phyloP scores from a whole-genome alignment of 2,329 filamentous ascomycete species.

The Ciborinia camelliae region DNA sequence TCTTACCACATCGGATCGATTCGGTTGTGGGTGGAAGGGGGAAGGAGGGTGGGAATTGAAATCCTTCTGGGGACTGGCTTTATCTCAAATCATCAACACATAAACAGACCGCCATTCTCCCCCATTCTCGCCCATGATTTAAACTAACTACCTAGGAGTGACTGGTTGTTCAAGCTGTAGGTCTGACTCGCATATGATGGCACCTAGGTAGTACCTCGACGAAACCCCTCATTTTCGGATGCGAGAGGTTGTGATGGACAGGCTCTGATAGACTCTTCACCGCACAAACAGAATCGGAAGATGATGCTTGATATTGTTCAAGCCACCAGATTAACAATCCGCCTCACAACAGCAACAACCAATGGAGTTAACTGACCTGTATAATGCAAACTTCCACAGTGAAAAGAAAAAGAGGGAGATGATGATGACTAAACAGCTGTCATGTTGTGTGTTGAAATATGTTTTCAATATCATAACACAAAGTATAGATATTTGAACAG shows the following conservation, averaged over 20 bases:
- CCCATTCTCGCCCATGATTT: background rate
- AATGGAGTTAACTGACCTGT: background rate
- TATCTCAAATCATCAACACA: background rate
- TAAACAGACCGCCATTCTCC: conserved; percentile 10
- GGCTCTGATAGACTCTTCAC: background rate
- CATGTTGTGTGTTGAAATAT: background rate
- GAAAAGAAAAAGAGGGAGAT: too few relatives aligned
- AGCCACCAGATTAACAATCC: background rate
- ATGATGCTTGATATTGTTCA: background rate
- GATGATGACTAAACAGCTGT: background rate
- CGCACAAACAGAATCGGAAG: background rate
- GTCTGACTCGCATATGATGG: conserved; percentile 1
- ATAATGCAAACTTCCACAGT: background rate
- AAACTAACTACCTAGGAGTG: background rate
- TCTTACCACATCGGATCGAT: too few relatives aligned
- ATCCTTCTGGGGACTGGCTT: background rate
- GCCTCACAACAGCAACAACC: background rate
- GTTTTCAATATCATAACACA: background rate
- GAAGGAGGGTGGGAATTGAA: background rate
- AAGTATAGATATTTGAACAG: too few relatives aligned
- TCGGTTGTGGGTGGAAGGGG: background rate
- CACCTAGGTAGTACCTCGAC: too few relatives aligned
- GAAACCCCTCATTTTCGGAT: background rate
- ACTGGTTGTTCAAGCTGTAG: background rate
- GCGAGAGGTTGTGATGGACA: background rate